Evolutionary conservation across 768 basidiomycete genomes (phyloP), one percentile per base, ranked within the genome.

Genomic region (Strobilomyces echinocephalus): DNA sequence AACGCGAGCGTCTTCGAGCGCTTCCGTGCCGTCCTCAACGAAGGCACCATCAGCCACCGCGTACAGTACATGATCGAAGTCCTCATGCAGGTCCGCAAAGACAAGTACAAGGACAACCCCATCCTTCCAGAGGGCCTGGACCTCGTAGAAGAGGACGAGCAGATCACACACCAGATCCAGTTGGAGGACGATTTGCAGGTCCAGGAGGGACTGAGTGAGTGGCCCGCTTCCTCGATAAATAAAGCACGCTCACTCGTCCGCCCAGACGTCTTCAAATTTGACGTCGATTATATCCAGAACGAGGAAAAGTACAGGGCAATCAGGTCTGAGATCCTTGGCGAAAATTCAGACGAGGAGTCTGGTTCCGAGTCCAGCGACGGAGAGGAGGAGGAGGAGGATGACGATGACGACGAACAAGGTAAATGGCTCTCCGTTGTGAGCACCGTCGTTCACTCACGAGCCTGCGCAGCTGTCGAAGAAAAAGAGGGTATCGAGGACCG

Each of bases 41-140:
- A 98, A 69, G 93, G 93, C 24, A 76, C 80, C 41, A 95, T 99
- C 70, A 94, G 91, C 64, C 94, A 98, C 62, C 84, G 97, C 61
- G 91, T 95, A 28, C 97, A 98, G 67, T 99, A 97, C 73, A 97
- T 97, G 97, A 92, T 99, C 61, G 97, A 98, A 73, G 97, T 98
- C 4, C 78, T 98, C 44, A 98, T 99, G 91, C 97, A 98, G 72
- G 91, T 97, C 8, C 80, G 97, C 61, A 97, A 97, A 76, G 97
- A 99, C 77, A 95, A 93, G 72, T 98, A 91, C 79, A 98, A 98
- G 79, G 97, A 98, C 66, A 98, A 99, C 69, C 95, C 95, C 16
- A 84, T 93, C 58, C 69, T 98, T 38, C 86, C 91, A 2, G 97
- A 98, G 64, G 97, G 95, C 1, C 69, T 99, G 65, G 97, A 99